phyloP scores from a whole-genome alignment of 192 early-diverging fungal genomes.

The Gonapodya prolifera region DNA sequence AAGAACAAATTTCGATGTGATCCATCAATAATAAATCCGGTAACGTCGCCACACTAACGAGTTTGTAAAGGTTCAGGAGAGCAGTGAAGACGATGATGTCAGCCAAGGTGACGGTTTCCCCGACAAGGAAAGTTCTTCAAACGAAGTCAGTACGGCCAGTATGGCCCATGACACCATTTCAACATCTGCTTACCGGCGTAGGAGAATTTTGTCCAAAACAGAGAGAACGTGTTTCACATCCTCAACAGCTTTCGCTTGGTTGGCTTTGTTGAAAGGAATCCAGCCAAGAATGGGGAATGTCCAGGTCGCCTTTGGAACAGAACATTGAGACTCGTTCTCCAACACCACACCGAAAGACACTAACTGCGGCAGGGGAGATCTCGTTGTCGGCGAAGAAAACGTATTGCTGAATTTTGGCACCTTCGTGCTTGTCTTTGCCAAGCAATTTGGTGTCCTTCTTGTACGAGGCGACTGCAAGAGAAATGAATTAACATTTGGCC shows the following conservation, averaged over 20 bases:
- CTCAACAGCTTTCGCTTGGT: conserved; percentile 48
- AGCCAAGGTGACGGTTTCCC: conserved; percentile 82
- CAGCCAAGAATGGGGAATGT: conserved; percentile 33
- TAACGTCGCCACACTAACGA: no score
- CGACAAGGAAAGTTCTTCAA: conserved; percentile 72
- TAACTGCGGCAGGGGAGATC: conserved; percentile 18
- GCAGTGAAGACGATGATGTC: conserved; percentile 61
- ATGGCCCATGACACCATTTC: neutral
- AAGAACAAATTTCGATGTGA: conserved; percentile 14
- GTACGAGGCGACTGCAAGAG: conserved; percentile 28
- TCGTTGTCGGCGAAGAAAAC: conserved; percentile 40
- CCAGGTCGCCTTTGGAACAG: conserved; percentile 24
- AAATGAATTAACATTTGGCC: neutral
- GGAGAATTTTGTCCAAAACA: conserved; percentile 65
- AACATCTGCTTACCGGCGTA: conserved; percentile 29
- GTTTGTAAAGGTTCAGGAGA: conserved; percentile 36
- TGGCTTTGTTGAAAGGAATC: conserved; percentile 26
- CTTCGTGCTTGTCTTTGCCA: conserved; percentile 26
- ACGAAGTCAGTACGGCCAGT: neutral
- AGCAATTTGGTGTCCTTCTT: conserved; percentile 31
- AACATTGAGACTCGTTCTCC: neutral
- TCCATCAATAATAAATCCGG: conserved; percentile 6
- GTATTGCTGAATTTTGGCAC: conserved; percentile 33
- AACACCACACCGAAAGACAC: neutral
- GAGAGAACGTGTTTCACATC: conserved; percentile 44